Evolutionary conservation across 768 basidiomycete genomes (phyloP).

Genomic region (Exidia glandulosa): DNA sequence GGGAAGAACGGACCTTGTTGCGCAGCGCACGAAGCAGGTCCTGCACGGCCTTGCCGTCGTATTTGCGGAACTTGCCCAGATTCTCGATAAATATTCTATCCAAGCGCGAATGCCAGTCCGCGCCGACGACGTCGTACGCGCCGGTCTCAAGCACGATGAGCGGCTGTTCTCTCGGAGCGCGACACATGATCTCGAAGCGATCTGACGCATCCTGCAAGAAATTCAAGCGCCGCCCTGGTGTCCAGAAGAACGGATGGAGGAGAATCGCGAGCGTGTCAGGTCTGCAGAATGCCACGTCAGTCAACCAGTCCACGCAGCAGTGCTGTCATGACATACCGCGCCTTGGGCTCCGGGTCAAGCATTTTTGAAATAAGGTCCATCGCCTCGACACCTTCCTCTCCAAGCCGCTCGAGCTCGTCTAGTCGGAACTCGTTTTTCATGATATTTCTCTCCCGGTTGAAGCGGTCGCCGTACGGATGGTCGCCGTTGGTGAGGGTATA

Average conservation of each 20-base stretch:
- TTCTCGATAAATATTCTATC: constrained; percentile 90
- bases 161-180: constrained; percentile 74
- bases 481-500: constrained; percentile 82
- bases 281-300: constrained; percentile 27
- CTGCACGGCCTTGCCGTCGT: constrained; percentile 82
- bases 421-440: constrained; percentile 68
- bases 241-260: constrained; percentile 96
- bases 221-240: constrained; percentile 66
- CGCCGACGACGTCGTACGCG: constrained; percentile 64
- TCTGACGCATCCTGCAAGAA: constrained; percentile 99
- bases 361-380: constrained; percentile 68
- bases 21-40: constrained; percentile 86
- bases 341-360: constrained; percentile 64
- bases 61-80: constrained; percentile 94
- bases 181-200: constrained; percentile 94
- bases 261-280: constrained; percentile 84
- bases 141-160: constrained; percentile 65
- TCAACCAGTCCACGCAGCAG: neutral
- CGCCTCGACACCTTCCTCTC: constrained; percentile 91
- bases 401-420: constrained; percentile 62
- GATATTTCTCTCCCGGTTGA: constrained; percentile 91
- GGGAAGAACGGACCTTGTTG: constrained; percentile 66
- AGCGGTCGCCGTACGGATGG: constrained; percentile 91
- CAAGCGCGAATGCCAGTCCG: constrained; percentile 79
- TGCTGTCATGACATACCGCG: constrained; percentile 44